phyloP scores from a whole-genome alignment of 2,329 filamentous ascomycete species.

The Apiospora koreana region DNA sequence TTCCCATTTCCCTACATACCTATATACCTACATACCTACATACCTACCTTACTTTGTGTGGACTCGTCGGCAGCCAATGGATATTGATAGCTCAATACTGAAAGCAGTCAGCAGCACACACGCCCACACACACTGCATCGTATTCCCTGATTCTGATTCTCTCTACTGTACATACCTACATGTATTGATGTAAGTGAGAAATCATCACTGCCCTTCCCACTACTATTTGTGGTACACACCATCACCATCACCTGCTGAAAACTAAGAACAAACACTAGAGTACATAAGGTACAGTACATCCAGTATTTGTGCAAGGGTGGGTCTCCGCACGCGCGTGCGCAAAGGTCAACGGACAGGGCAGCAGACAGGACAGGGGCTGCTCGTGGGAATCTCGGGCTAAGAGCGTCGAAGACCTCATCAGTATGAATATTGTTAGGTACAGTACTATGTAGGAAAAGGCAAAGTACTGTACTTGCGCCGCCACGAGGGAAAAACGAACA shows the following conservation, averaged over 20 bases:
- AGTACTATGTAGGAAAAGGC: no score
- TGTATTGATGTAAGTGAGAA: neutral
- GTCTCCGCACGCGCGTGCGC: conserved; percentile 1
- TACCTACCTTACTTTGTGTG: no score
- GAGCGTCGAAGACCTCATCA: no score
- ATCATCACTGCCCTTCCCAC: neutral
- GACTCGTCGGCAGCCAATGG: neutral
- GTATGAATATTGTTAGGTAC: no score
- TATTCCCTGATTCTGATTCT: neutral
- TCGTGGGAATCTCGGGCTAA: conserved; percentile 5
- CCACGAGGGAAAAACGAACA: conserved; percentile 17
- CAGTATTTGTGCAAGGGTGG: neutral
- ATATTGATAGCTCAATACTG: neutral
- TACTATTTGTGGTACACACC: conserved; percentile 7
- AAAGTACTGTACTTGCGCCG: conserved; percentile 8
- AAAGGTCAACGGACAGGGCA: neutral
- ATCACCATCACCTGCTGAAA: neutral
- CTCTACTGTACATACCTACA: neutral
- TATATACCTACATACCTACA: no score
- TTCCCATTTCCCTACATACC: neutral
- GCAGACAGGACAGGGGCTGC: conserved; percentile 4
- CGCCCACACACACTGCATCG: neutral
- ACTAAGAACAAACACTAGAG: neutral
- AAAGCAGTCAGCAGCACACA: neutral
- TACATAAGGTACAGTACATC: neutral